Conservation (phyloP, 2,329 filamentous ascomycete genomes). For the Trichoderma aggressivum region DNA sequence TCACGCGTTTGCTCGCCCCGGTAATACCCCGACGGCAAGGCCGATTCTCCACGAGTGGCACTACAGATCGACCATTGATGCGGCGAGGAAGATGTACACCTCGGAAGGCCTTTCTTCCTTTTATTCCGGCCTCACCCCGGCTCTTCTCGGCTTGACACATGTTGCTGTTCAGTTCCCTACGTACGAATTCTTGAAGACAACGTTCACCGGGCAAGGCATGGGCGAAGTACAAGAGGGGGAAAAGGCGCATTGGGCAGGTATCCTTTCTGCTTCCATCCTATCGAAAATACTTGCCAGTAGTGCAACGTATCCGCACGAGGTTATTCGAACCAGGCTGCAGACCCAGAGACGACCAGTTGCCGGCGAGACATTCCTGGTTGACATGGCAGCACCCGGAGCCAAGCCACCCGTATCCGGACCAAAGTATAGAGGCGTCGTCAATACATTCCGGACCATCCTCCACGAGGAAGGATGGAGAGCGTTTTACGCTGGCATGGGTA, state of each 20-base stretch:
- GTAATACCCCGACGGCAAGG: slow-evolving; percentile 53
- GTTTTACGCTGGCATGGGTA: slow-evolving; percentile 96
- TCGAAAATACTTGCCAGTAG: slow-evolving; percentile 94
- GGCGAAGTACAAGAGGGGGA: slow-evolving; percentile 54
- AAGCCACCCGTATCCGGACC: slow-evolving; percentile 27
- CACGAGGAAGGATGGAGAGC: slow-evolving; percentile 91
- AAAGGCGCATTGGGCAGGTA: slow-evolving; percentile 72
- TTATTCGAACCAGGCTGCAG: slow-evolving; percentile 87
- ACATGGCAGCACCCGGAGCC: slow-evolving; percentile 28
- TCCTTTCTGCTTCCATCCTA: slow-evolving; percentile 82
- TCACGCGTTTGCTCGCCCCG: slow-evolving; percentile 45
- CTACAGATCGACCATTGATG: slow-evolving; percentile 85
- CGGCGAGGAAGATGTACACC: slow-evolving; percentile 91
- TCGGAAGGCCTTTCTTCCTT: slow-evolving; percentile 87
- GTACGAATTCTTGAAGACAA: slow-evolving; percentile 89
- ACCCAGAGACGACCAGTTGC: slow-evolving; percentile 77
- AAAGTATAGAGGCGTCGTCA: slow-evolving; percentile 74
- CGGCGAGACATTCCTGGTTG: slow-evolving; percentile 48
- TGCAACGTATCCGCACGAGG: slow-evolving; percentile 95
- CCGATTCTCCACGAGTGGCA: slow-evolving; percentile 72
- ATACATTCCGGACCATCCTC: slow-evolving; percentile 80
- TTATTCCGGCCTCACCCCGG: slow-evolving; percentile 91
- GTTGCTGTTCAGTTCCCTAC: slow-evolving; percentile 96
- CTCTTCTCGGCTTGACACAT: slow-evolving; percentile 85
- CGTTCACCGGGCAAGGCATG: slow-evolving; percentile 87